A percentile compares a stretch with the other conserved stretches of the same genome.
phyloP scores from a whole-genome alignment of 2,329 filamentous ascomycete genomes.

The Apiospora aurea region DNA sequence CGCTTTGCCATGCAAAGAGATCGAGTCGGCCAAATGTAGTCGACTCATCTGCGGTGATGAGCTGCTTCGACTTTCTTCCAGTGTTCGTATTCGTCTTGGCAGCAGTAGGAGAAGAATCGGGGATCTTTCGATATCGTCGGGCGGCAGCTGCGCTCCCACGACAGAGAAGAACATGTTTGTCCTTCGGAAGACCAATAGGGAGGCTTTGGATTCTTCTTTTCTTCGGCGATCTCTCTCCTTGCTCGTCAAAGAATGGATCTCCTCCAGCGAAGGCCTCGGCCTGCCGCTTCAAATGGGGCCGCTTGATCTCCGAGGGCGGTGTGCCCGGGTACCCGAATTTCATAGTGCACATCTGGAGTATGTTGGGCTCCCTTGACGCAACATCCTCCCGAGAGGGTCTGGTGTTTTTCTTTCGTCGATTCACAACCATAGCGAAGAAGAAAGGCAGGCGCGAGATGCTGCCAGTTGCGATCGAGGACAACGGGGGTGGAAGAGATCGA shows the following conservation, averaged over 20 bases:
- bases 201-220: background rate
- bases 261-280: background rate
- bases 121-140: background rate
- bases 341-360: background rate
- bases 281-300: background rate
- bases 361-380: slow-evolving; percentile 5
- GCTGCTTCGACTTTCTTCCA: background rate
- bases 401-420: background rate
- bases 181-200: background rate
- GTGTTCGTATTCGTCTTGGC: background rate
- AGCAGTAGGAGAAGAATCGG: background rate
- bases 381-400: background rate
- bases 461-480: background rate
- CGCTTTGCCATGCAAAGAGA: background rate
- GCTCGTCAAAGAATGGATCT: background rate
- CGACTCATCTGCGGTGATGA: slow-evolving; percentile 5
- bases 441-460: no score
- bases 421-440: background rate
- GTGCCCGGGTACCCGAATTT: background rate
- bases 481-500: no score
- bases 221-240: background rate
- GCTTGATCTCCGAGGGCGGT: background rate
- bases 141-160: background rate
- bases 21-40: background rate
- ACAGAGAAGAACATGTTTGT: background rate